These are phyloP conservation scores for Leavenworthia alabamica DNA, from an alignment of 345 rosid species.

Conservation along the genomic window DNA sequence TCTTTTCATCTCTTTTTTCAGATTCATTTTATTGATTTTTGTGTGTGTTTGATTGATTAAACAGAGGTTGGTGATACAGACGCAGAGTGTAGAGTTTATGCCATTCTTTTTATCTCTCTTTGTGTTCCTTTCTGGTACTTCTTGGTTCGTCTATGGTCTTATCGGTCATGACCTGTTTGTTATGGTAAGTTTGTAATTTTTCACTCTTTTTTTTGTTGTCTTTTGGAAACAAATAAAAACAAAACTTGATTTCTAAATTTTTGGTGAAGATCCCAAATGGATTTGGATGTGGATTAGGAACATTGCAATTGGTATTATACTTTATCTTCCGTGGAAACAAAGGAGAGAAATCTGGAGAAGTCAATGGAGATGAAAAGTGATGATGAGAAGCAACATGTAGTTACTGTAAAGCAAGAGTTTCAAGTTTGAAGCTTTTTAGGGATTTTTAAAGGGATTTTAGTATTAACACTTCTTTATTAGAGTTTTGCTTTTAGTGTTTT, in stretches of 20 bases:
- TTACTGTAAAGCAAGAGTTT: conserved; percentile 29
- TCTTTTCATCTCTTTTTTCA: not conserved
- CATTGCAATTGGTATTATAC: conserved; percentile 68
- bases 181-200: conserved; percentile 43
- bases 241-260: not conserved
- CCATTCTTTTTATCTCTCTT: conserved; percentile 91
- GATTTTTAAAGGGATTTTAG: not conserved
- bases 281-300: conserved; percentile 70
- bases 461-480: conserved; percentile 11
- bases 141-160: conserved; percentile 86
- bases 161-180: conserved; percentile 82
- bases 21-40: not conserved
- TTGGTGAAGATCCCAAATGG: conserved; percentile 79
- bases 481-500: conserved; percentile 11
- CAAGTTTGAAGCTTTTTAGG: conserved; percentile 24
- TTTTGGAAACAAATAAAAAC: not conserved
- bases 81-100: conserved; percentile 95
- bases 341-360: conserved; percentile 28
- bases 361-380: conserved; percentile 34
- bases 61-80: conserved; percentile 86
- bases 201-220: too few species aligned
- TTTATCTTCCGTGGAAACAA: conserved; percentile 59
- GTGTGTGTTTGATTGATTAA: not conserved
- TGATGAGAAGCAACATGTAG: conserved; percentile 23
- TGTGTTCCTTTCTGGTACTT: conserved; percentile 89